Evolutionary conservation across 371 early-diverging fungal genomes (phyloP).

Genomic region (Choanephora cucurbitarum): DNA sequence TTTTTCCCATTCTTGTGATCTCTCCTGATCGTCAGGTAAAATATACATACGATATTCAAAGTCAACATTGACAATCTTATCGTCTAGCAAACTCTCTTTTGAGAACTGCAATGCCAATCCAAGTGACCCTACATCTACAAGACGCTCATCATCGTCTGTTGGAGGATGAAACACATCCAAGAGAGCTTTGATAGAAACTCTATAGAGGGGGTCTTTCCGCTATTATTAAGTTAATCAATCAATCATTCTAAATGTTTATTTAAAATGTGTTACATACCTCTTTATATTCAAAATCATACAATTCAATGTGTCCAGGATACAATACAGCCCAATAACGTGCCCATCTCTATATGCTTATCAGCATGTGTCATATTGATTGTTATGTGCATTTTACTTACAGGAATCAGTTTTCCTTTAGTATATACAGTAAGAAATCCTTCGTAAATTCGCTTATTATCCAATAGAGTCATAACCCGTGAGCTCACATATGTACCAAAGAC

Average conservation of each 20-base stretch:
- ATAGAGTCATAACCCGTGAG: conserved; percentile 27
- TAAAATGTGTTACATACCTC: conserved; percentile 22
- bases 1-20: conserved; percentile 38
- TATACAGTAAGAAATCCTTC: conserved; percentile 47
- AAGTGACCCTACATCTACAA: conserved; percentile 45
- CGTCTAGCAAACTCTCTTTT: conserved; percentile 14
- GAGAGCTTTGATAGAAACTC: conserved; percentile 34
- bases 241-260: neutral
- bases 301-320: conserved; percentile 30
- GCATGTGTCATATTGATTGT: neutral
- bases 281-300: conserved; percentile 54
- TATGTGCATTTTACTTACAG: conserved; percentile 30
- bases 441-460: conserved; percentile 33
- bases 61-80: conserved; percentile 12
- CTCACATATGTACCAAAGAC: conserved; percentile 43
- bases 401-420: conserved; percentile 37
- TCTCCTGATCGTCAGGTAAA: conserved; percentile 36
- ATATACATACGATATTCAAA: conserved; percentile 49
- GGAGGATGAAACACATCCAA: conserved; percentile 40
- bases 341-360: conserved; percentile 36
- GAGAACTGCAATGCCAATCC: conserved; percentile 48
- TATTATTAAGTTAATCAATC: conserved; percentile 8
- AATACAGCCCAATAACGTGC: conserved; percentile 46
- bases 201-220: conserved; percentile 30
- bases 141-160: conserved; percentile 45